A percentile compares a stretch with the other conserved stretches of the same genome.
phyloP scores from a whole-genome alignment of 2,329 filamentous ascomycete genomes.

The Alternaria postmessia region DNA sequence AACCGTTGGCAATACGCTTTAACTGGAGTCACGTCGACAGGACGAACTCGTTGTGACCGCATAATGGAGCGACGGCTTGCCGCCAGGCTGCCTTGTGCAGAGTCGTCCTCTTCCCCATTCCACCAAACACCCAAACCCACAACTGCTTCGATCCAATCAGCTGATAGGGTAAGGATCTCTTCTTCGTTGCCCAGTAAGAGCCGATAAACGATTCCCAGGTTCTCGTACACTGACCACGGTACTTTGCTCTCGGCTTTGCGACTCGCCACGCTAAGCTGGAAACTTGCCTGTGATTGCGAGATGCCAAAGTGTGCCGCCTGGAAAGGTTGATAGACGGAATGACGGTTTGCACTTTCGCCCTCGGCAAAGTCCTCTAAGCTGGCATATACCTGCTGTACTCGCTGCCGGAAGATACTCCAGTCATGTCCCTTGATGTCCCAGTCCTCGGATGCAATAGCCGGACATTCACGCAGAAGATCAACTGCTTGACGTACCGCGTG shows the following conservation, averaged over 20 bases:
- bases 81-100: conserved; percentile 53
- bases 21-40: conserved; percentile 62
- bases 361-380: conserved; percentile 82
- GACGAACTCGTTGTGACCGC: conserved; percentile 52
- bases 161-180: conserved; percentile 77
- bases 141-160: conserved; percentile 92
- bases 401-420: conserved; percentile 84
- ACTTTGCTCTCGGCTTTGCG: conserved; percentile 83
- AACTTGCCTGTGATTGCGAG: conserved; percentile 60
- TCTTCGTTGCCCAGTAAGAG: conserved; percentile 79
- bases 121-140: conserved; percentile 89
- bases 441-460: conserved; percentile 69
- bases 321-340: conserved; percentile 56
- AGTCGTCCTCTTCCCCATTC: conserved; percentile 73
- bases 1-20: conserved; percentile 79
- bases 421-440: conserved; percentile 86
- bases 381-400: conserved; percentile 72
- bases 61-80: conserved; percentile 55
- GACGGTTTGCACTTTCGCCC: conserved; percentile 65
- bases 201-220: conserved; percentile 79
- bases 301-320: conserved; percentile 51
- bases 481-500: conserved; percentile 74
- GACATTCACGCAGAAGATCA: conserved; percentile 75
- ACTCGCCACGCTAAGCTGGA: conserved; percentile 71
- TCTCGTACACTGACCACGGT: conserved; percentile 90